These are phyloP conservation scores for Kodamaea kaohsiungensis DNA, from an alignment of 805 yeast genomes.

Conservation along the genomic window DNA sequence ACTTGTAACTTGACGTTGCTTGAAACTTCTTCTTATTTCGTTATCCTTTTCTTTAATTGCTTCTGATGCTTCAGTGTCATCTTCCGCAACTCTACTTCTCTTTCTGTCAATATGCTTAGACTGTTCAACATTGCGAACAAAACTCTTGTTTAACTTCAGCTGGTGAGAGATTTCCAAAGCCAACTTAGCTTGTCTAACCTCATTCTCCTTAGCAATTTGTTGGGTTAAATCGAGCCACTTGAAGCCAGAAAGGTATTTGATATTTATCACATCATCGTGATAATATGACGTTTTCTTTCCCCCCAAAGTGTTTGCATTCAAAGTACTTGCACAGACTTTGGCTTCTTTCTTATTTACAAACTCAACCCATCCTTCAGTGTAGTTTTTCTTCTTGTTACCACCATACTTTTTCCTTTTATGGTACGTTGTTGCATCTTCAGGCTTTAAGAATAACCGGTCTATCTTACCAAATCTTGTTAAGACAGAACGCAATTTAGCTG, in stretches of 20 bases:
- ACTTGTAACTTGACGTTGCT: constrained; percentile 68
- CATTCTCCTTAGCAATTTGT: constrained; percentile 88
- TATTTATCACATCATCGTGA: constrained; percentile 90
- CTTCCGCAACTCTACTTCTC: constrained; percentile 42
- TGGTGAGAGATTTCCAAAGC: constrained; percentile 90
- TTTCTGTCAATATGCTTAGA: constrained; percentile 77
- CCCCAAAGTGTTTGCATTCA: constrained; percentile 88
- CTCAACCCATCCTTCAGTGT: constrained; percentile 97
- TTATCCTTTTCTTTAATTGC: constrained; percentile 28
- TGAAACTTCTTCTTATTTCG: constrained; percentile 58
- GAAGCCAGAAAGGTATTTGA: constrained; percentile 86
- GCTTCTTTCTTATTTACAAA: constrained; percentile 83
- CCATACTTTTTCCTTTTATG: constrained; percentile 77
- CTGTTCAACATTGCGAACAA: constrained; percentile 79
- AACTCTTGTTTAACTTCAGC: constrained; percentile 80
- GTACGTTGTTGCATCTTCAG: constrained; percentile 71
- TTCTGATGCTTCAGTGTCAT: constrained; percentile 5
- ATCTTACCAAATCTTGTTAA: constrained; percentile 80
- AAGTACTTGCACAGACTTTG: constrained; percentile 78
- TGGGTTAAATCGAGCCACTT: constrained; percentile 95
- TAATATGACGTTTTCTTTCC: constrained; percentile 90
- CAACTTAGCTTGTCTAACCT: constrained; percentile 81
- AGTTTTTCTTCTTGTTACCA: constrained; percentile 86
- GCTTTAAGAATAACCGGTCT: constrained; percentile 84
- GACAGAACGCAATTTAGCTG: constrained; percentile 82